Evolutionary conservation across 352 stramenopile species (phyloP).

Genomic region (Phytophthora litchii): DNA sequence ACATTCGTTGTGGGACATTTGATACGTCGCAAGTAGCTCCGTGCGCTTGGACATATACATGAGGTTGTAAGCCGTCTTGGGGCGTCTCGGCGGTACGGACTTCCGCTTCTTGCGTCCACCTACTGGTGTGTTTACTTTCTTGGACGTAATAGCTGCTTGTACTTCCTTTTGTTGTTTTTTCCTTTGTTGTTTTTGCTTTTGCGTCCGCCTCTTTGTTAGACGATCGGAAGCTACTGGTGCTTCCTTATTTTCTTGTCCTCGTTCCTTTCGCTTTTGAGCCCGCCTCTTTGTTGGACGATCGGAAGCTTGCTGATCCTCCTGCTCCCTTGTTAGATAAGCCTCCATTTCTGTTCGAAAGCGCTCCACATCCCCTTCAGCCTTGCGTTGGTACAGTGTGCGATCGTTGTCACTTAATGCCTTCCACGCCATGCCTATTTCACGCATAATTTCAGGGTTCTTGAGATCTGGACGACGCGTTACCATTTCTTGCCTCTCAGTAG

Average conservation of each 20-base stretch:
- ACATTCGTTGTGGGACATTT: conserved; percentile 75
- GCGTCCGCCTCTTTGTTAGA: conserved; percentile 7
- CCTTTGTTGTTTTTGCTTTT: conserved; percentile 15
- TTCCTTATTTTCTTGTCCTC: conserved; percentile 1
- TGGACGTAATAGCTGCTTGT: neutral
- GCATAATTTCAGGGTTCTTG: conserved; percentile 56
- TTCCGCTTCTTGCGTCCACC: conserved; percentile 35
- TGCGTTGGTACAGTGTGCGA: conserved; percentile 36
- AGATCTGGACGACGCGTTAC: conserved; percentile 29
- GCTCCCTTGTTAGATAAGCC: conserved; percentile 17
- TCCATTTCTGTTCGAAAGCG: conserved; percentile 66
- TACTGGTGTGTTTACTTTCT: conserved; percentile 6
- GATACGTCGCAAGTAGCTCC: conserved; percentile 55
- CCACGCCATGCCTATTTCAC: conserved; percentile 49
- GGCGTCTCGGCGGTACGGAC: conserved; percentile 29
- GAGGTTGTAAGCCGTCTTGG: conserved; percentile 64
- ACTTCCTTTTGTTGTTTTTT: neutral
- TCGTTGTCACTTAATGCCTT: conserved; percentile 43
- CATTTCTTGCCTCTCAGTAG: conserved; percentile 43
- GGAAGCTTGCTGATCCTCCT: conserved; percentile 5
- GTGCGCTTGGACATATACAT: conserved; percentile 67
- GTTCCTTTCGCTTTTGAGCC: conserved; percentile 17
- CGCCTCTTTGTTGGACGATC: conserved; percentile 6
- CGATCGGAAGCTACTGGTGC: neutral
- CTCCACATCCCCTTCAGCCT: conserved; percentile 49